Evolutionary conservation across 2,329 filamentous ascomycete species (phyloP).

Genomic region (Decorospora gaudefroyi): DNA sequence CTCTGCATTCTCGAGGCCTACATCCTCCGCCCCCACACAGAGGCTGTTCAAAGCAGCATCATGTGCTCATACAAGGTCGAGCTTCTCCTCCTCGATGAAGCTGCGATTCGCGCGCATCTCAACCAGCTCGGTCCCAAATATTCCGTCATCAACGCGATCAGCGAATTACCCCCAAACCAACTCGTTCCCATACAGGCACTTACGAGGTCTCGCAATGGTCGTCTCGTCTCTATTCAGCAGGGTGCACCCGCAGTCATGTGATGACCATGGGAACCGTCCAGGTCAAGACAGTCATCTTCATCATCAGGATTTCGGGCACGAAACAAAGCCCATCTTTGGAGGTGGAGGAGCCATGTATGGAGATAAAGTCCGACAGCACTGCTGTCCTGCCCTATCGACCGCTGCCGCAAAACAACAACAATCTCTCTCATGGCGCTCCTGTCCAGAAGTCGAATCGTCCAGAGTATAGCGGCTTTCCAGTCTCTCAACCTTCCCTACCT

Average conservation of each 20-base stretch:
- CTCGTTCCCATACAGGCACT: conserved; percentile 18
- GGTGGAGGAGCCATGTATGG: too few relatives aligned
- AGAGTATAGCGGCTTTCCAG: too few relatives aligned
- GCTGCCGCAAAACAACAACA: too few relatives aligned
- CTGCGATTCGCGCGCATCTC: conserved; percentile 13
- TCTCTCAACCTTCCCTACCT: too few relatives aligned
- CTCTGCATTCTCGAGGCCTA: conserved; percentile 31
- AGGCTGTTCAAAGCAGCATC: conserved; percentile 2
- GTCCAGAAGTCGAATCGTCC: too few relatives aligned
- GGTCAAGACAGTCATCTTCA: conserved; percentile 18
- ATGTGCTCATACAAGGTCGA: conserved; percentile 16
- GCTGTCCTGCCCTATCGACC: too few relatives aligned
- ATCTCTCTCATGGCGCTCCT: too few relatives aligned
- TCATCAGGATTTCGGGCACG: conserved; percentile 6
- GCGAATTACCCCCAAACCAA: conserved; percentile 20
- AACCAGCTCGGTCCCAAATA: conserved; percentile 10
- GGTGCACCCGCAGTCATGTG: conserved; percentile 8
- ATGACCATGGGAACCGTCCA: conserved; percentile 23
- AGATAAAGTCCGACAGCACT: too few relatives aligned
- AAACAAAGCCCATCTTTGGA: too few relatives aligned
- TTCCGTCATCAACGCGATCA: conserved; percentile 25
- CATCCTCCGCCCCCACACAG: conserved; percentile 16
- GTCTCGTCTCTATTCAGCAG: conserved; percentile 20
- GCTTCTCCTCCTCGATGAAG: conserved; percentile 15
- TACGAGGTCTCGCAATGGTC: conserved; percentile 18